Evolutionary conservation across 257 asterid species (phyloP), one percentile per base, ranked within the genome.

Genomic region (Hygrophila difformis): DNA sequence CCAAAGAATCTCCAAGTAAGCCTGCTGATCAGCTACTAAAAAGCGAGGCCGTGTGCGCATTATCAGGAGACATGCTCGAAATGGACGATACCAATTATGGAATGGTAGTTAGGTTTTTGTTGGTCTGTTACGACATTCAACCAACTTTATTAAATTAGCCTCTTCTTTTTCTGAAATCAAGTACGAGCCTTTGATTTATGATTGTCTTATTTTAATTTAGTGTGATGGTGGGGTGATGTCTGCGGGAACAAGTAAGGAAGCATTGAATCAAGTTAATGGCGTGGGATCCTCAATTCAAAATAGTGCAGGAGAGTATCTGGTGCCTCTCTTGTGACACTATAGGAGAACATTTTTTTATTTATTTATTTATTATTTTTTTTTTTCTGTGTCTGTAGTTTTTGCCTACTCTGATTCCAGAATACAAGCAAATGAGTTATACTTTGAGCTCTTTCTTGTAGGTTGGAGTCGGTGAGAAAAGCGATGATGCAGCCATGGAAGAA

Each of bases 91-190:
- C 46, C 34, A 67, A 37, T 42, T 47, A 66, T 22, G 66, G 15
- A 47, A 39, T 55, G 95, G 96, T 87, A 68, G 44, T 56, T 55
- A 52, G 21, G 49, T 43, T 39, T n/a, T n/a, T n/a, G n/a, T n/a
- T 33, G n/a, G 16, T 19, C 8, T 55, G 31, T 37, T 39, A 2
- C 28, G 35, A 34, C 26, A 34, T 33, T n/a, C n/a, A n/a, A n/a
- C n/a, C n/a, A n/a, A n/a, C n/a, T n/a, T n/a, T n/a, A n/a, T n/a
- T 1, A 5, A 19, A 39, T 38, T 13, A 33, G 49, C 17, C 38
- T 19, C 57, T n/a, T n/a, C n/a, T n/a, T 41, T 26, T 46, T 18
- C 33, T 15, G 1, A 15, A 17, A 49, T 26, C 53, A 19, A 45
- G 20, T 28, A 17, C 38, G 22, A 12, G 31, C 31, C 26, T 12